Percentiles rank a stretch among this genome's conserved stretches.
phyloP scores from a whole-genome alignment of 345 rosid species.

The Corymbia maculata region DNA sequence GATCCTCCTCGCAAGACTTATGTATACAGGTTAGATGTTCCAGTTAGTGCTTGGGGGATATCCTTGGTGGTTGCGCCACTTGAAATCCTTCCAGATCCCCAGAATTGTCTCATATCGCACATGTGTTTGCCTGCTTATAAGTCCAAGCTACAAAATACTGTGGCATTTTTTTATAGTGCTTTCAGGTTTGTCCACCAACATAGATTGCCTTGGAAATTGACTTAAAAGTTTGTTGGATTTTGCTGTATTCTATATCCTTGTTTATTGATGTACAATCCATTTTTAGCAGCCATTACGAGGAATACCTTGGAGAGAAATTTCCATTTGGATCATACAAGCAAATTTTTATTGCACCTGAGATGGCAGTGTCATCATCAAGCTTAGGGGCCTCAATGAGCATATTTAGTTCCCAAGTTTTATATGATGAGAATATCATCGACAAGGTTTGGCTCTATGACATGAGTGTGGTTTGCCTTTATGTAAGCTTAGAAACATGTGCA shows the following conservation, averaged over 20 bases:
- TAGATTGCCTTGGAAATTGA: background rate
- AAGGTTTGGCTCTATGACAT: constrained; percentile 40
- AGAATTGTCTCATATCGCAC: constrained; percentile 59
- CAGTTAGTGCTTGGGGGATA: constrained; percentile 77
- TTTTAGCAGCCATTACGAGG: constrained; percentile 76
- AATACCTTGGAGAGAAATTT: constrained; percentile 75
- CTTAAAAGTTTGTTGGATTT: background rate
- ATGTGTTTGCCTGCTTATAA: constrained; percentile 59
- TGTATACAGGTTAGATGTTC: constrained; percentile 77
- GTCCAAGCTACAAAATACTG: constrained; percentile 59
- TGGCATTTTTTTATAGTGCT: constrained; percentile 79
- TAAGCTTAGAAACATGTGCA: background rate
- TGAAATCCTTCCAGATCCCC: constrained; percentile 70
- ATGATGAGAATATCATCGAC: constrained; percentile 85
- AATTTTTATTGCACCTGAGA: constrained; percentile 80
- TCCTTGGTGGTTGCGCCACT: constrained; percentile 85
- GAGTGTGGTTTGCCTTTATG: background rate
- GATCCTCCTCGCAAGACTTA: constrained; percentile 81
- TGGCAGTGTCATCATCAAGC: constrained; percentile 60
- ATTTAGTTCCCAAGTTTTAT: constrained; percentile 73
- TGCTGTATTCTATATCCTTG: background rate
- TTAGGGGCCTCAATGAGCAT: constrained; percentile 81
- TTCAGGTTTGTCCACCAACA: constrained; percentile 48
- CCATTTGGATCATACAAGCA: constrained; percentile 95
- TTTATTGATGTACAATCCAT: background rate